These are phyloP conservation scores for Calocybe indica DNA, from an alignment of 768 basidiomycete genomes.

Conservation along the genomic window DNA sequence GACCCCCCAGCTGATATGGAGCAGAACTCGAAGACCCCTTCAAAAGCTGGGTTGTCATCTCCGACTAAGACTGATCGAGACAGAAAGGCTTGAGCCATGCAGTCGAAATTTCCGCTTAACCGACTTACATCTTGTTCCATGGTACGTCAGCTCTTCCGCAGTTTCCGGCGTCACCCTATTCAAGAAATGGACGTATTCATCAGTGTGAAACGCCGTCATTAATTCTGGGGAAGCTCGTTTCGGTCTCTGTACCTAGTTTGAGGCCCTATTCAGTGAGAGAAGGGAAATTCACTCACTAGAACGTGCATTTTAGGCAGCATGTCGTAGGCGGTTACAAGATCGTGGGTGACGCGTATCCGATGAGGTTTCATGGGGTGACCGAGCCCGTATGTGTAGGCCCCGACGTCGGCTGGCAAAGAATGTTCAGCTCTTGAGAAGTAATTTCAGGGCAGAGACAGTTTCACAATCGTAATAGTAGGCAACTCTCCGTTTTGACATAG, in stretches of 20 bases:
- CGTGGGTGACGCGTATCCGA: conserved; percentile 90
- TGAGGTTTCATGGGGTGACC: conserved; percentile 97
- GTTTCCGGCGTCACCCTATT: conserved; percentile 88
- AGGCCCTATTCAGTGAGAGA: not conserved
- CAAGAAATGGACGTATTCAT: conserved; percentile 96
- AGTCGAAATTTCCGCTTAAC: not conserved
- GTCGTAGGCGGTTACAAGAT: conserved; percentile 84
- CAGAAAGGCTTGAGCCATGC: not conserved
- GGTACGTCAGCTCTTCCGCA: conserved; percentile 75
- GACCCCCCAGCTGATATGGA: conserved; percentile 95
- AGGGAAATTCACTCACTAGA: conserved; percentile 47
- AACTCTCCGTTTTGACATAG: conserved; percentile 69
- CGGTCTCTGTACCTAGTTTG: conserved; percentile 46
- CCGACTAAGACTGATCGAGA: conserved; percentile 53
- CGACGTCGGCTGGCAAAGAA: conserved; percentile 51
- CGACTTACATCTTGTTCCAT: conserved; percentile 77
- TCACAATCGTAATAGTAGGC: conserved; percentile 77
- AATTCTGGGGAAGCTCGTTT: conserved; percentile 63
- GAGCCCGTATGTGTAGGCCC: conserved; percentile 73
- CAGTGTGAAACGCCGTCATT: conserved; percentile 96
- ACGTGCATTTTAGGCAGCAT: conserved; percentile 95
- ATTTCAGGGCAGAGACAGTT: conserved; percentile 12
- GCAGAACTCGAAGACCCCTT: conserved; percentile 95
- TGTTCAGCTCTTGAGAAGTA: conserved; percentile 2
- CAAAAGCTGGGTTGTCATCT: conserved; percentile 95